Percentiles rank a stretch among this genome's conserved stretches.
phyloP scores from a whole-genome alignment of 2,329 filamentous ascomycete species.

The Cyphellophora attinorum region DNA sequence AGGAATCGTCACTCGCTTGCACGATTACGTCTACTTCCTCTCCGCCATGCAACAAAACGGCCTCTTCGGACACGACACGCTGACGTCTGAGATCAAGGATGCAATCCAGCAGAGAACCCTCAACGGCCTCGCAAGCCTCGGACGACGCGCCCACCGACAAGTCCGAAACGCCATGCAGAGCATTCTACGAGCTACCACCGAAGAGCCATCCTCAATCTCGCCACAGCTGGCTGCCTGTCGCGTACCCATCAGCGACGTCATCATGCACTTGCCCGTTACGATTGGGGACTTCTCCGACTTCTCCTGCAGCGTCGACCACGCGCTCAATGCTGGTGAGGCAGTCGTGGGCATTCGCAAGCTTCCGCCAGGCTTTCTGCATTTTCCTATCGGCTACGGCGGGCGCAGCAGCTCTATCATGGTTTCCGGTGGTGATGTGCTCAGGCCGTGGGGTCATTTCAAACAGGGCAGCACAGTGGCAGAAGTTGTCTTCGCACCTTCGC shows the following conservation, averaged over 20 bases:
- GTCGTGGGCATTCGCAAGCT: background rate
- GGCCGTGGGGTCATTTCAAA: constrained; percentile 32
- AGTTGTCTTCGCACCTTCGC: constrained; percentile 46
- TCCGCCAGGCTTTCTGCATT: constrained; percentile 3
- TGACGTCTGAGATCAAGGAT: constrained; percentile 4
- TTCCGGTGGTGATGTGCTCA: constrained; percentile 27
- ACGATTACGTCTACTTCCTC: constrained; percentile 19
- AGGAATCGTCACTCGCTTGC: constrained; percentile 5
- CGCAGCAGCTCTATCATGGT: constrained; percentile 22
- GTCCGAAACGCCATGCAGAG: constrained; percentile 30
- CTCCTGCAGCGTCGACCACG: constrained; percentile 44
- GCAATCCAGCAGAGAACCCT: constrained; percentile 25
- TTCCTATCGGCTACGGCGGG: constrained; percentile 44
- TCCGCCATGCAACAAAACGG: background rate
- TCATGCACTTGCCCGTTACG: constrained; percentile 45
- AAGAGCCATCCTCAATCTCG: background rate
- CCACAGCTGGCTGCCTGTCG: background rate
- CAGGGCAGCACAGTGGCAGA: background rate
- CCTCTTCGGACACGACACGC: background rate
- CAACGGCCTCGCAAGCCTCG: constrained; percentile 42
- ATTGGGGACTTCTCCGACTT: constrained; percentile 52
- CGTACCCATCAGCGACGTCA: constrained; percentile 30
- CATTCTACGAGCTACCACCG: background rate
- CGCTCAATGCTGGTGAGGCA: constrained; percentile 34
- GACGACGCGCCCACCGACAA: constrained; percentile 26